These are phyloP conservation scores for Scopulariopsis brevicaulis DNA, from an alignment of 2,329 filamentous ascomycete genomes.

Conservation along the genomic window DNA sequence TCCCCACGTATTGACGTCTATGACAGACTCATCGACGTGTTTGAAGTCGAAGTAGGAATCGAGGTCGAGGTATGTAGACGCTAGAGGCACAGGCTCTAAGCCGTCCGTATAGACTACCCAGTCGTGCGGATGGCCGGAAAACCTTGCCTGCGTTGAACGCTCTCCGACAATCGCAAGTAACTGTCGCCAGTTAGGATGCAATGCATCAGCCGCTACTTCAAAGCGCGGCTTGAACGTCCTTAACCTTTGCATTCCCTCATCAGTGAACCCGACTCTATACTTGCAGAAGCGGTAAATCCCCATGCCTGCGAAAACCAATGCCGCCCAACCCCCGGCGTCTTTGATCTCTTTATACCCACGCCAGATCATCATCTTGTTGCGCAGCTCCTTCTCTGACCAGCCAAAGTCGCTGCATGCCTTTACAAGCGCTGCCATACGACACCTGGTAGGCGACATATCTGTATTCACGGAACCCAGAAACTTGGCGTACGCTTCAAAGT, in stretches of 20 bases:
- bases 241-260: conserved; percentile 17
- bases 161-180: conserved; percentile 33
- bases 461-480: conserved; percentile 26
- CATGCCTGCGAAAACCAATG: conserved; percentile 43
- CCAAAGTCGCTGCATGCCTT: conserved; percentile 41
- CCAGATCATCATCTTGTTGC: conserved; percentile 39
- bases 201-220: conserved; percentile 39
- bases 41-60: conserved; percentile 33
- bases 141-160: conserved; percentile 21
- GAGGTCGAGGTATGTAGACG: conserved; percentile 32
- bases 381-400: conserved; percentile 45
- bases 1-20: conserved; percentile 36
- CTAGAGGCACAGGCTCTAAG: conserved; percentile 24
- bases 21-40: conserved; percentile 34
- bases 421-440: conserved; percentile 37
- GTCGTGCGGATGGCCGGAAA: conserved; percentile 36
- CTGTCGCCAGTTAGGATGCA: conserved; percentile 41
- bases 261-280: conserved; percentile 37
- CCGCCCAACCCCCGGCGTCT: conserved; percentile 41
- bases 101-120: conserved; percentile 35
- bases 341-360: conserved; percentile 48
- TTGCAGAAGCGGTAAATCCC: conserved; percentile 50
- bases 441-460: conserved; percentile 29
- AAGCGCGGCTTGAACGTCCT: conserved; percentile 30
- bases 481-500: conserved; percentile 38